Evolutionary conservation across 192 early-diverging fungal species (phyloP), one percentile per base, ranked within the genome.

Genomic region (Backusella parvicylindrica): DNA sequence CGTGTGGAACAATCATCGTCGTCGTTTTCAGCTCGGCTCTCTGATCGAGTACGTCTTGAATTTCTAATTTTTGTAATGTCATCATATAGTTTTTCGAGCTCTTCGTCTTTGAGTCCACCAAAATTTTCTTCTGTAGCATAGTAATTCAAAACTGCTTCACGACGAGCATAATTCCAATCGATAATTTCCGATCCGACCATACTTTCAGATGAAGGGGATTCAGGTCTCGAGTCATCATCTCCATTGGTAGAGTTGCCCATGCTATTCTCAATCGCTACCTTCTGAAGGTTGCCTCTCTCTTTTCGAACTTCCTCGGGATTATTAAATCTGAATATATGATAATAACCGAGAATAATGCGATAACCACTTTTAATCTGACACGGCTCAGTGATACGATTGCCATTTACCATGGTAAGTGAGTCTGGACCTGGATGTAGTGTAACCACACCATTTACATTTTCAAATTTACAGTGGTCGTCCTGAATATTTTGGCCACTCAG

Each of bases 261-360:
- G 32, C 63, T 70, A 26, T 73, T 77, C 37, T 73, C 77, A 26
- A 73, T 64, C 4, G 60, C 79, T 2, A 73, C 43, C 47, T 81
- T 81, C 49, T 83, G 77, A 7, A 83, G 38, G 26, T 85, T 84
- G 9, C 26, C 53, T 8, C 90, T 83, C 76, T 92, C 91, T 31
- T 84, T 83, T 31, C 93, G 87, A 4, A 87, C 93, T 71, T 95
- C 92, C 68, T 88, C 90, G 1, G 95, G 95, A 75, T 96, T 85
- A 68, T 92, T 95, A 66, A 95, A 92, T 3, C 94, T 82, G 70
- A 95, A 96, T 1, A 96, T 91, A 77, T 92, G 94, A 68, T 91
- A 87, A 41, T 89, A 86, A 33, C 93, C 94, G 18, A 96, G 80
- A 53, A 95, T 94, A 47, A 96, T 82, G 50, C 95, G 90, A 71